Evolutionary conservation across 352 stramenopile genomes (phyloP), one percentile per base, ranked within the genome.

Genomic region (Phytopythium delawarense): DNA sequence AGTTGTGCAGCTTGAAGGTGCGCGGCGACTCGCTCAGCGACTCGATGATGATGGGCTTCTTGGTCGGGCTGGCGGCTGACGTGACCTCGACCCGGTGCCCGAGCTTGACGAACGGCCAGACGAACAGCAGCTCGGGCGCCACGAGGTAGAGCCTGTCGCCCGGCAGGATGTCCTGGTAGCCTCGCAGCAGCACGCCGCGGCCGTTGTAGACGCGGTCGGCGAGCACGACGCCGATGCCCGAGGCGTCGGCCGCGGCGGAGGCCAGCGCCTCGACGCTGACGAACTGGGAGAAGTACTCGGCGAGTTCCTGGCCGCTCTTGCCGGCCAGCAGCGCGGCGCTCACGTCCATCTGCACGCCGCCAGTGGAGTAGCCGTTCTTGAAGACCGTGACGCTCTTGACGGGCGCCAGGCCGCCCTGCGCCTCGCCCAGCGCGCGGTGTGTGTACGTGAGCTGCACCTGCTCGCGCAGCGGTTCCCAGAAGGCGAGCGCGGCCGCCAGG

Each of bases 1-100:
- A 97, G 54, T 96, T 87, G 72, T 94, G 75, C 46, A 97, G 50
- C 52, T 81, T 77, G 70, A 96, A 96, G 48, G 91, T 88, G 23
- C 89, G 79, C 16, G 91, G 91, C 20, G 76, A 90, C 55, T 94
- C 85, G 20, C 74, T 88, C 9, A 92, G 68, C 44, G 81, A 91
- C 67, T 92, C 85, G 40, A 94, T 78, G 44, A 92, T 70, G 53
- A 92, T 72, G 4, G 78, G 67, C 57, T 80, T 65, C 50, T 75
- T 71, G 42, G 78, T 92, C 12, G 81, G 81, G 42, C 79, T 91
- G 25, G 76, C 62, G 48, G 75, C 52, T 4, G 78, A 76, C 34
- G 68, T 69, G 57, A 94, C 62, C 21, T 72, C 70, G 60, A 92
- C 85, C 25, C 78, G 78, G 65, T 94, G 85, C 8, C 85, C 85